Evolutionary conservation across 2,329 filamentous ascomycete species (phyloP).

Genomic region (Berkeleyomyces rouxiae): DNA sequence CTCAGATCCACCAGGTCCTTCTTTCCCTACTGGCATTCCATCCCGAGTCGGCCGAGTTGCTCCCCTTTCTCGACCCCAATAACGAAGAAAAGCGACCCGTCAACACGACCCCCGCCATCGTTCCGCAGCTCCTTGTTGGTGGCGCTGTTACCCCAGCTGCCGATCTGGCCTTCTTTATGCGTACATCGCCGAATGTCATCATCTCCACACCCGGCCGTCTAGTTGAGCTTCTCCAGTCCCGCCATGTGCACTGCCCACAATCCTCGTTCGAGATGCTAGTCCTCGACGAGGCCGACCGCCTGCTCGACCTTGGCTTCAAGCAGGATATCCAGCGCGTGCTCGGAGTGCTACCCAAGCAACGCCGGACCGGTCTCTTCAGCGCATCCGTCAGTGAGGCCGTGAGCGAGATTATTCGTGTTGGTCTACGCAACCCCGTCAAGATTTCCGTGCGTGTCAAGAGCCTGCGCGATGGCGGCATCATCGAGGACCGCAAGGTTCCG

Average conservation of each 20-base stretch:
- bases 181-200: conserved; percentile 70
- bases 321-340: conserved; percentile 77
- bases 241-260: conserved; percentile 72
- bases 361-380: conserved; percentile 84
- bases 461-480: conserved; percentile 42
- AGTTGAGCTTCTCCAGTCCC: conserved; percentile 70
- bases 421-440: conserved; percentile 83
- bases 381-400: conserved; percentile 94
- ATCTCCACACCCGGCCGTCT: conserved; percentile 83
- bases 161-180: conserved; percentile 72
- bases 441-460: conserved; percentile 85
- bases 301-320: conserved; percentile 89
- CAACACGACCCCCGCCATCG: conserved; percentile 35
- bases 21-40: conserved; percentile 68
- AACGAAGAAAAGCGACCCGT: conserved; percentile 40
- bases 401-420: conserved; percentile 79
- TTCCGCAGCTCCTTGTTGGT: conserved; percentile 79
- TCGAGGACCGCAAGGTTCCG: conserved; percentile 74
- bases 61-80: conserved; percentile 33
- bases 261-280: conserved; percentile 85
- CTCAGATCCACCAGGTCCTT: conserved; percentile 75
- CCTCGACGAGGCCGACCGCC: conserved; percentile 82
- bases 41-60: conserved; percentile 51
- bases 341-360: conserved; percentile 72
- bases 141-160: conserved; percentile 65